These are phyloP conservation scores for Dactylellina leptospora DNA, from an alignment of 2,329 filamentous ascomycete species.

Conservation along the genomic window DNA sequence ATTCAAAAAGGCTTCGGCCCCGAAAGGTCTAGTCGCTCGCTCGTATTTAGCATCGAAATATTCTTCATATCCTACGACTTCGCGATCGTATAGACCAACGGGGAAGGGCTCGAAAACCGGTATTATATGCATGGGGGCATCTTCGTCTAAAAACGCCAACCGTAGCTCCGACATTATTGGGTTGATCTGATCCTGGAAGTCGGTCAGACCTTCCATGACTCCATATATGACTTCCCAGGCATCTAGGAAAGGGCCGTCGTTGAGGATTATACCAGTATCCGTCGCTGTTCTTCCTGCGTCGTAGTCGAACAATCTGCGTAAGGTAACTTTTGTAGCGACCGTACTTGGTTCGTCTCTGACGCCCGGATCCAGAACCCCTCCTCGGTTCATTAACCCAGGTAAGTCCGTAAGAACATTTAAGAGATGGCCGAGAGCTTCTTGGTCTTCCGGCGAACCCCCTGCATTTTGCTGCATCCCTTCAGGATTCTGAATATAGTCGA, in stretches of 20 bases:
- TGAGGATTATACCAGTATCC: conserved; percentile 10
- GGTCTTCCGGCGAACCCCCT: not conserved
- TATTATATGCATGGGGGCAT: not conserved
- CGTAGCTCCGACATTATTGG: not conserved
- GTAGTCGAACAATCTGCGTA: conserved; percentile 18
- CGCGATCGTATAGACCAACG: not conserved
- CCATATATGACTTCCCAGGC: conserved; percentile 6
- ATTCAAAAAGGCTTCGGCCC: not conserved
- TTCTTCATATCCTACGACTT: conserved; percentile 6
- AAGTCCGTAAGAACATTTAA: not conserved
- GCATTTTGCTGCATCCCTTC: not conserved
- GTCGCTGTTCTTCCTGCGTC: not conserved
- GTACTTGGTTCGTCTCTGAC: not conserved
- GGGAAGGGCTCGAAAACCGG: conserved; percentile 5
- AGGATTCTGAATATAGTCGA: not conserved
- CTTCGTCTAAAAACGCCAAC: not conserved
- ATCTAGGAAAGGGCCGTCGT: conserved; percentile 11
- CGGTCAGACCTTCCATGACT: not conserved
- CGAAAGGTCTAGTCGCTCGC: not conserved
- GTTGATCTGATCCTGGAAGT: not conserved
- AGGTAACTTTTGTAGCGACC: not conserved
- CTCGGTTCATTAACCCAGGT: conserved; percentile 23
- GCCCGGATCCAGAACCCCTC: conserved; percentile 12
- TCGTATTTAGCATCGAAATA: conserved; percentile 16
- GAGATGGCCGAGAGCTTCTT: not conserved